phyloP scores from a whole-genome alignment of 2,329 filamentous ascomycete species.

The Sporothrix phasma region DNA sequence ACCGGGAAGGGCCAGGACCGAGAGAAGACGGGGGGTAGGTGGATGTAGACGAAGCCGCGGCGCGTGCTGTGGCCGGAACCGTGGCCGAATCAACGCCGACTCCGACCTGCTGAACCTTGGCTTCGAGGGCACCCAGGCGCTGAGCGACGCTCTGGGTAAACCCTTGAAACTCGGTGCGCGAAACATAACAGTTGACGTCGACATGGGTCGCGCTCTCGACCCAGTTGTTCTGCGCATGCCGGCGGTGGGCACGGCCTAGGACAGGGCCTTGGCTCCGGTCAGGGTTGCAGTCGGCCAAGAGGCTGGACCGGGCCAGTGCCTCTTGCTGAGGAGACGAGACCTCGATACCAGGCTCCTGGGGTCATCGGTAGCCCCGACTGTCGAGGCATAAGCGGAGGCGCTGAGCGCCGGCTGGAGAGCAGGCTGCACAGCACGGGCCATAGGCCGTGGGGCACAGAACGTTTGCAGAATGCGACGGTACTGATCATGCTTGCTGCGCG shows the following conservation, averaged over 20 bases:
- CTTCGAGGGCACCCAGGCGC: constrained; percentile 6
- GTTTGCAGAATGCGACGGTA: constrained; percentile 22
- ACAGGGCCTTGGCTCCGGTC: background rate
- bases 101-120: background rate
- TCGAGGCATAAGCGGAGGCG: background rate
- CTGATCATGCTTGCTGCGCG: constrained; percentile 25
- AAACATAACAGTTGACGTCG: background rate
- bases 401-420: background rate
- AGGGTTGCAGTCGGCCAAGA: background rate
- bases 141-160: background rate
- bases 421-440: background rate
- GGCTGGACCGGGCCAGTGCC: background rate
- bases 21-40: background rate
- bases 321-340: constrained; percentile 1
- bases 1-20: background rate
- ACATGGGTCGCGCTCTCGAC: background rate
- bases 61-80: background rate
- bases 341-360: constrained; percentile 1
- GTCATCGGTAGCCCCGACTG: background rate
- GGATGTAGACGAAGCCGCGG: background rate
- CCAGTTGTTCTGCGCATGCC: background rate
- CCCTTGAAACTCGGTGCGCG: constrained; percentile 7
- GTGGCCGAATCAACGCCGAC: background rate
- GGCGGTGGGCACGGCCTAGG: background rate
- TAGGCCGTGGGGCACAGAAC: constrained; percentile 16